A percentile compares a stretch with the other conserved stretches of the same genome.
Conservation (phyloP, 2,329 filamentous ascomycete species). For the Paramyrothecium roridum region DNA sequence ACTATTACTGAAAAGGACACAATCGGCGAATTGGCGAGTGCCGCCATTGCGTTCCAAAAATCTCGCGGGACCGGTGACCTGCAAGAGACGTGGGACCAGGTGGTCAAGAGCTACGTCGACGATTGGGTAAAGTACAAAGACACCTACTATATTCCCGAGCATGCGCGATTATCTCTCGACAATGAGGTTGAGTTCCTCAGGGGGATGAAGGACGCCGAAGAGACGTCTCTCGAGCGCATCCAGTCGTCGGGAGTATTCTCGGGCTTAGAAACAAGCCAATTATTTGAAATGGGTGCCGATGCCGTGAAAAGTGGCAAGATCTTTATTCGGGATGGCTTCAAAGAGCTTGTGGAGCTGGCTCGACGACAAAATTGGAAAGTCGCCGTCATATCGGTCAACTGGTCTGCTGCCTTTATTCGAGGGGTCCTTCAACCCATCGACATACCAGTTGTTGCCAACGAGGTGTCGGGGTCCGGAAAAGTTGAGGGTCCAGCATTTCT, state of each 20-base stretch:
- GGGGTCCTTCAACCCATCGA: constrained; percentile 34
- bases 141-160: constrained; percentile 26
- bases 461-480: constrained; percentile 31
- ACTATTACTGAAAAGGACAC: constrained; percentile 56
- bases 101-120: constrained; percentile 42
- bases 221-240: constrained; percentile 41
- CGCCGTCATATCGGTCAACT: constrained; percentile 49
- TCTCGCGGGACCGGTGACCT: constrained; percentile 25
- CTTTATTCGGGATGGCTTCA: constrained; percentile 36
- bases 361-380: constrained; percentile 30
- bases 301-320: constrained; percentile 30
- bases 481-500: constrained; percentile 37
- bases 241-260: constrained; percentile 41
- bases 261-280: constrained; percentile 25
- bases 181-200: constrained; percentile 42
- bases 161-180: constrained; percentile 26
- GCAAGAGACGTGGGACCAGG: constrained; percentile 36
- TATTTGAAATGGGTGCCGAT: constrained; percentile 34
- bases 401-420: constrained; percentile 44
- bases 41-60: constrained; percentile 34
- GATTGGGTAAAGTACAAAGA: constrained; percentile 36
- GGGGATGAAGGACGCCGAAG: constrained; percentile 40
- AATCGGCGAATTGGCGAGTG: constrained; percentile 42
- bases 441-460: constrained; percentile 41
- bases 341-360: constrained; percentile 23